These are phyloP conservation scores for Pseudogymnoascus sp. DNA, from an alignment of 2,329 filamentous ascomycete genomes.

Conservation along the genomic window DNA sequence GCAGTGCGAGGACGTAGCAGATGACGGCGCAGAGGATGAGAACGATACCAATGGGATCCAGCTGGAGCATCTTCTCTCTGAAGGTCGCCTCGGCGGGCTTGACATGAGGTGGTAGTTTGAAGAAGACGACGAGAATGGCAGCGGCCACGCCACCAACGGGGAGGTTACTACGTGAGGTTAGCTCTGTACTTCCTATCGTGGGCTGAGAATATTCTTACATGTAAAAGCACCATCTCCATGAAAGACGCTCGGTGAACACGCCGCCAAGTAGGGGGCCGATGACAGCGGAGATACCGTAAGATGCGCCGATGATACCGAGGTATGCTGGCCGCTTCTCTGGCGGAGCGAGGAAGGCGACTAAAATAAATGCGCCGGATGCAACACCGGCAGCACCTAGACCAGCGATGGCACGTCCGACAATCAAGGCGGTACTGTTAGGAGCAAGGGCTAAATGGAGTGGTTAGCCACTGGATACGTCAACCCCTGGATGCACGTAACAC, in stretches of 20 bases:
- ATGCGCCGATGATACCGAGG: constrained; percentile 27
- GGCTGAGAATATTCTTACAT: constrained; percentile 13
- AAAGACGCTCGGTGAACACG: constrained; percentile 32
- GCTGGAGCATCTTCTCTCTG: constrained; percentile 40
- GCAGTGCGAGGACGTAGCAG: constrained; percentile 39
- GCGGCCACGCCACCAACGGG: constrained; percentile 35
- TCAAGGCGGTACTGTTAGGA: constrained; percentile 30
- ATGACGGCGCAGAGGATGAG: constrained; percentile 40
- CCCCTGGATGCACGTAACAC: background rate
- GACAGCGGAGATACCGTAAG: constrained; percentile 25
- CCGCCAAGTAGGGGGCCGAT: constrained; percentile 32
- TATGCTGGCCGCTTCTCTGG: constrained; percentile 30
- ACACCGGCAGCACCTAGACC: constrained; percentile 27
- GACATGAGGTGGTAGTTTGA: constrained; percentile 36
- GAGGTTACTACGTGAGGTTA: constrained; percentile 31
- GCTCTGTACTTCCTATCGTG: background rate
- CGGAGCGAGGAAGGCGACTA: constrained; percentile 31
- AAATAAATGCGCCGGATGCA: constrained; percentile 35
- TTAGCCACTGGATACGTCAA: background rate
- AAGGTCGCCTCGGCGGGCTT: constrained; percentile 32
- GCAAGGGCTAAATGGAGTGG: constrained; percentile 17
- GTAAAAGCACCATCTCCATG: constrained; percentile 37
- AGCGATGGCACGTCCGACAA: constrained; percentile 30
- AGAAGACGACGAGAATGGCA: constrained; percentile 36
- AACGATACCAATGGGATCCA: constrained; percentile 40